A percentile compares a stretch with the other conserved stretches of the same genome.
Evolutionary conservation across 73 alveolate species (phyloP).

Genomic region (Paraurostyla sp.): DNA sequence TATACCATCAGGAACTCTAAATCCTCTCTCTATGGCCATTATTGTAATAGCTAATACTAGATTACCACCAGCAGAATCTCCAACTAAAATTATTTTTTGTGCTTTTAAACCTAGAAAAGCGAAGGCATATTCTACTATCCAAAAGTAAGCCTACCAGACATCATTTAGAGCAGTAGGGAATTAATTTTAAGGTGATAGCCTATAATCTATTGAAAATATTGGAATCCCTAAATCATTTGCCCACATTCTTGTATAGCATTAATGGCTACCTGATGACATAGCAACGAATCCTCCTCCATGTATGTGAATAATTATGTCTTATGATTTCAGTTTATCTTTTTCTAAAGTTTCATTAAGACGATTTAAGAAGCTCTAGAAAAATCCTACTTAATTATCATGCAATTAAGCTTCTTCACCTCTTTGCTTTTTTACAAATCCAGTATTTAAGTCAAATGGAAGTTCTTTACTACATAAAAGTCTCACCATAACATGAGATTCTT

Average conservation of each 20-base stretch:
- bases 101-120: constrained; percentile 76
- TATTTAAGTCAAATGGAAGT: neutral
- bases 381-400: neutral
- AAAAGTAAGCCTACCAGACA: constrained; percentile 92
- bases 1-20: constrained; percentile 92
- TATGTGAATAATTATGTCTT: constrained; percentile 84
- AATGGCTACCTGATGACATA: constrained; percentile 94
- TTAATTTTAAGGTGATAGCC: constrained; percentile 94
- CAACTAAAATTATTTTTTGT: constrained; percentile 75
- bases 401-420: neutral
- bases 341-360: neutral
- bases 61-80: constrained; percentile 90
- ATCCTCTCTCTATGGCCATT: constrained; percentile 84
- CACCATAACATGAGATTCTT: constrained; percentile 29
- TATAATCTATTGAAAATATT: constrained; percentile 93
- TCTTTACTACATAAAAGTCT: neutral
- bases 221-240: constrained; percentile 90
- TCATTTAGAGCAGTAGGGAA: constrained; percentile 97
- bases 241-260: constrained; percentile 92
- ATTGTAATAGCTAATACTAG: constrained; percentile 79
- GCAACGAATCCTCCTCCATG: constrained; percentile 99
- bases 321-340: neutral
- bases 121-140: constrained; percentile 88
- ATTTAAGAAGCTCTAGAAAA: neutral
- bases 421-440: neutral